A percentile compares a stretch with the other conserved stretches of the same genome.
These are phyloP conservation scores for Penicillium desertorum DNA, from an alignment of 495 filamentous ascomycete species.

Conservation along the genomic window DNA sequence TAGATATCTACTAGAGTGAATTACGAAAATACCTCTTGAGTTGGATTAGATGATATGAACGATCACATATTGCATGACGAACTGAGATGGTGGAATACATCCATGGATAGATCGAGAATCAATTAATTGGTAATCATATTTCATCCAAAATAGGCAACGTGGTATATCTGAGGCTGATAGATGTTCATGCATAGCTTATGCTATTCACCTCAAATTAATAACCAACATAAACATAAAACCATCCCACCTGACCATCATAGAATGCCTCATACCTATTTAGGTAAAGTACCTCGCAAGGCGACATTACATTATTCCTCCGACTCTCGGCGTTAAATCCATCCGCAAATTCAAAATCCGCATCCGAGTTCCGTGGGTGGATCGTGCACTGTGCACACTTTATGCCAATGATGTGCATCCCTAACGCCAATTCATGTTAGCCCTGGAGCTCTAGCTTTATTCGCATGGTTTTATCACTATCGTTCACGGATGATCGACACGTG, in stretches of 20 bases:
- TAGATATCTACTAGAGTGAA: neutral
- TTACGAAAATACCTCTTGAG: too few relatives aligned
- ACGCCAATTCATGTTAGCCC: neutral
- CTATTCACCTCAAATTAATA: neutral
- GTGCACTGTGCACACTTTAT: neutral
- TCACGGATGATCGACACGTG: conserved; percentile 1
- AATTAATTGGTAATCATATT: neutral
- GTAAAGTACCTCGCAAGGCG: neutral
- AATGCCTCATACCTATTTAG: neutral
- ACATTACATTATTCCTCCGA: neutral
- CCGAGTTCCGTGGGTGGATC: neutral
- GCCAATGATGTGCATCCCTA: too few relatives aligned
- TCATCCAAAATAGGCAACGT: too few relatives aligned
- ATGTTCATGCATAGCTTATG: neutral
- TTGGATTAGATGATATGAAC: neutral
- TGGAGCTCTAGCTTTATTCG: neutral
- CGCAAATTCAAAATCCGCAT: neutral
- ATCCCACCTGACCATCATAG: neutral
- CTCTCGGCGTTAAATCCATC: conserved; percentile 1
- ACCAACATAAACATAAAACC: neutral
- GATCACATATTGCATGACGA: neutral
- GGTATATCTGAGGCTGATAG: neutral
- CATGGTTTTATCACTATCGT: neutral
- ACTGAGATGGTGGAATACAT: neutral
- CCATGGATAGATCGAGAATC: neutral